Conservation (phyloP, 2,329 filamentous ascomycete genomes). For the Beauveria medogensis region DNA sequence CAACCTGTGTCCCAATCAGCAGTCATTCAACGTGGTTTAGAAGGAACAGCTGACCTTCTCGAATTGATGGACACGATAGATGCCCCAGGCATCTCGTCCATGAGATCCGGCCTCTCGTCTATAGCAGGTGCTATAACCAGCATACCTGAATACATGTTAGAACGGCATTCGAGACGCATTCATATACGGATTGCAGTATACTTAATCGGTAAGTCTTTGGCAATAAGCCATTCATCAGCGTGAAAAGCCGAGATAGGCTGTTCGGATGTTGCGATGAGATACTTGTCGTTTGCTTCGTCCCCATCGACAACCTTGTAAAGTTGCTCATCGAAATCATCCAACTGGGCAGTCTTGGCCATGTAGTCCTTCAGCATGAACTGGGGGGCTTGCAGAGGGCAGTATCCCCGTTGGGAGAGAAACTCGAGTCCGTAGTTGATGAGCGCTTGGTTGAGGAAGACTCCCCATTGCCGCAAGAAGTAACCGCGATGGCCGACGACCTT, state of each 20-base stretch:
- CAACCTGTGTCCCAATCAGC: constrained; percentile 34
- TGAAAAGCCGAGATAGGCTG: constrained; percentile 92
- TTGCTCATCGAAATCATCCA: constrained; percentile 96
- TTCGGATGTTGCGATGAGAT: constrained; percentile 72
- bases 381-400: constrained; percentile 75
- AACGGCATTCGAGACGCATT: not conserved
- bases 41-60: constrained; percentile 57
- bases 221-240: constrained; percentile 84
- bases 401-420: constrained; percentile 75
- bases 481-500: constrained; percentile 93
- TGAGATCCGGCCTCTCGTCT: constrained; percentile 86
- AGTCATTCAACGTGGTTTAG: not conserved
- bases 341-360: constrained; percentile 97
- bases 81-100: constrained; percentile 88
- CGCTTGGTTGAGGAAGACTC: constrained; percentile 85
- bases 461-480: constrained; percentile 86
- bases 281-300: constrained; percentile 82
- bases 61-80: constrained; percentile 97
- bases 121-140: constrained; percentile 92
- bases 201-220: constrained; percentile 82
- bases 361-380: constrained; percentile 92
- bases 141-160: constrained; percentile 55
- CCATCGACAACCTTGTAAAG: constrained; percentile 93
- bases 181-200: constrained; percentile 23
- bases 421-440: constrained; percentile 92